Conservation (phyloP, 345 rosid species). For the Ceriops tagal region DNA sequence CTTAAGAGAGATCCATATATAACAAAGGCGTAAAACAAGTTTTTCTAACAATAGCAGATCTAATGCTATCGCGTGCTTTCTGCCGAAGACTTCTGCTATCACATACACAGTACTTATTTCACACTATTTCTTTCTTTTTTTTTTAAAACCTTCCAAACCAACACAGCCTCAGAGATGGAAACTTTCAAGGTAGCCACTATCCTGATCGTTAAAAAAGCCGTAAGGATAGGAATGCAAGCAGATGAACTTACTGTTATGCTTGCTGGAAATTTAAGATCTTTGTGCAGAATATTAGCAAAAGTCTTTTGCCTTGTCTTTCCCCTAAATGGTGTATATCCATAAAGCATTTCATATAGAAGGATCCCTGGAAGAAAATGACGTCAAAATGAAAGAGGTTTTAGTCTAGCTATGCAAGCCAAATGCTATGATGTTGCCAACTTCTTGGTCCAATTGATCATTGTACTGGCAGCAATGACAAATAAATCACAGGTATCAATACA, state of each 20-base stretch:
- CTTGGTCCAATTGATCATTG: background rate
- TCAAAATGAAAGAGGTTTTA: background rate
- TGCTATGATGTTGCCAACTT: background rate
- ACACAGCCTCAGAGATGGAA: too few species aligned
- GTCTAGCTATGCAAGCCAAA: background rate
- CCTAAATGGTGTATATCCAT: conserved; percentile 95
- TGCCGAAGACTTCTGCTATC: too few species aligned
- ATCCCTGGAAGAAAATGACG: conserved; percentile 40
- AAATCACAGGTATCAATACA: background rate
- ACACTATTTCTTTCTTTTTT: too few species aligned
- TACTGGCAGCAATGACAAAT: too few species aligned
- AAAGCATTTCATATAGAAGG: conserved; percentile 90
- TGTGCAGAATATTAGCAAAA: conserved; percentile 80
- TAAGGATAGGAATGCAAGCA: background rate
- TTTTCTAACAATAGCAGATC: background rate
- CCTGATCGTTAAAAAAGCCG: background rate
- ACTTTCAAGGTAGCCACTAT: too few species aligned
- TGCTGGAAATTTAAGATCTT: conserved; percentile 75
- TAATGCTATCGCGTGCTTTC: too few species aligned
- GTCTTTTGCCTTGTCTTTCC: conserved; percentile 96
- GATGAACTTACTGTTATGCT: conserved; percentile 49
- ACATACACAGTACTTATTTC: too few species aligned
- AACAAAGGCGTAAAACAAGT: background rate
- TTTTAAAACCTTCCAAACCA: too few species aligned
- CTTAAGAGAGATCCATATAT: background rate